These are phyloP conservation scores for Meira nashicola DNA, from an alignment of 1,284 basidiomycete genomes.

Conservation along the genomic window DNA sequence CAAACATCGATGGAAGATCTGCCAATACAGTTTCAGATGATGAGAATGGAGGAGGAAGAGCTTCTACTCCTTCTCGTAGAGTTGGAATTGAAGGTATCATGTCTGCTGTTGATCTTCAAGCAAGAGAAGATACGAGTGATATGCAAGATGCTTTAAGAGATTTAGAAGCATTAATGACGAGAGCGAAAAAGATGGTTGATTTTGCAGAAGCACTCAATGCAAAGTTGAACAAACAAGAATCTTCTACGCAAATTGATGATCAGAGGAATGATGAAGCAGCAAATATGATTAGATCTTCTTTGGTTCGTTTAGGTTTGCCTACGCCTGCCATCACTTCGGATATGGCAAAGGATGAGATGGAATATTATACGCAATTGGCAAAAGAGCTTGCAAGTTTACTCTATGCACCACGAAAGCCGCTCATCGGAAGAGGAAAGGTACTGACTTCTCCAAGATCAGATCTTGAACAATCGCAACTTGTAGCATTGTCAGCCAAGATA, in stretches of 20 bases:
- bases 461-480: background rate
- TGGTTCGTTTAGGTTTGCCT: constrained; percentile 79
- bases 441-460: background rate
- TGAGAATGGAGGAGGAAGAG: background rate
- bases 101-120: constrained; percentile 8
- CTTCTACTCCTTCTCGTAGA: background rate
- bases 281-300: constrained; percentile 68
- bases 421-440: background rate
- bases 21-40: background rate
- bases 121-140: constrained; percentile 65
- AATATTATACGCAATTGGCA: constrained; percentile 76
- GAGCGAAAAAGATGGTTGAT: constrained; percentile 84
- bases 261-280: constrained; percentile 67
- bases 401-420: constrained; percentile 53
- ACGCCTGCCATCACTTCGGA: constrained; percentile 79
- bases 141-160: constrained; percentile 79
- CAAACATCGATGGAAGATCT: constrained; percentile 13
- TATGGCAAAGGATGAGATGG: constrained; percentile 77
- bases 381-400: constrained; percentile 74
- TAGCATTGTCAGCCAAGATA: background rate
- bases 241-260: constrained; percentile 17
- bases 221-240: constrained; percentile 65
- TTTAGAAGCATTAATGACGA: constrained; percentile 82
- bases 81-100: constrained; percentile 14
- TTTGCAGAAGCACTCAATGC: constrained; percentile 83